Conservation (phyloP, 2,329 filamentous ascomycete genomes). For the Beauveria varroae region DNA sequence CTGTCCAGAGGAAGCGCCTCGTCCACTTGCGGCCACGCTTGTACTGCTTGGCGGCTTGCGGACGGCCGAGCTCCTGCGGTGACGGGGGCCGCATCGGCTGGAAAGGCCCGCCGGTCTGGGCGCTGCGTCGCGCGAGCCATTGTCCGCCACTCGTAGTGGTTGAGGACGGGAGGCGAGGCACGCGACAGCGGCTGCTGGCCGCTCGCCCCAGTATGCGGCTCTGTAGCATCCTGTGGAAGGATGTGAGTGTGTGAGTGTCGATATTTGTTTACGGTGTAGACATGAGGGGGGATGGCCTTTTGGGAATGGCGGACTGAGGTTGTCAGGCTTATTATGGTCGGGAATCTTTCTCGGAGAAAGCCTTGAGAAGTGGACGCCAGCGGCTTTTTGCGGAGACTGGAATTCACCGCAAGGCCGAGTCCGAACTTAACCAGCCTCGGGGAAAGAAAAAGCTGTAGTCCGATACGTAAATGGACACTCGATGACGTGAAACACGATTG, state of each 20-base stretch:
- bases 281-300: background rate
- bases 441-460: background rate
- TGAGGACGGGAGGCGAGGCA: background rate
- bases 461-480: too few species aligned
- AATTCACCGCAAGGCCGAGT: background rate
- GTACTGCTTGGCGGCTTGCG: constrained; percentile 63
- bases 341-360: background rate
- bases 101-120: constrained; percentile 38
- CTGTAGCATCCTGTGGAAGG: constrained; percentile 1
- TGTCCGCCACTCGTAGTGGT: background rate
- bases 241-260: background rate
- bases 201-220: background rate
- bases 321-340: background rate
- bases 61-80: constrained; percentile 68
- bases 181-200: constrained; percentile 7
- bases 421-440: background rate
- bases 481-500: background rate
- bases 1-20: constrained; percentile 61
- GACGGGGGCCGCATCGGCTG: constrained; percentile 67
- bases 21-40: constrained; percentile 64
- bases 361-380: background rate
- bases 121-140: constrained; percentile 16
- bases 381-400: constrained; percentile 6
- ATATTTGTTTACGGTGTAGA: background rate
- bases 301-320: background rate